Evolutionary conservation across 805 yeast species (phyloP), one percentile per base, ranked within the genome.

Genomic region (Tetrapisispora arboricola): DNA sequence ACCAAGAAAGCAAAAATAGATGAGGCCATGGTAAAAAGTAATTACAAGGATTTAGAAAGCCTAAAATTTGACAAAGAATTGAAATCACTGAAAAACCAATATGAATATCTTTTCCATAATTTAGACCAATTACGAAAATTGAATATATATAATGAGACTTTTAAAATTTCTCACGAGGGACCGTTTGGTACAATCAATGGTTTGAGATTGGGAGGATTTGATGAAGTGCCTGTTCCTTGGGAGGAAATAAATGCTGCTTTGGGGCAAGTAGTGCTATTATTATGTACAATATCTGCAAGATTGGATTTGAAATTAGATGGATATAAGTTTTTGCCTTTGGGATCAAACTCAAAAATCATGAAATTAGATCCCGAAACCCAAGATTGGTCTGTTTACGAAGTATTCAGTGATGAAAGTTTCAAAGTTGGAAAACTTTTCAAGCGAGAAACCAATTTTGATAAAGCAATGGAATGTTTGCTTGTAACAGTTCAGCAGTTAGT

Each of bases 161-260:
- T 90, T 58, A 71, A 79, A 43, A 88, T 92, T 6, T 83, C 94
- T 1, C 83, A 80, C 47, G 85, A 84, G 46, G 92, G 90, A 5
- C 75, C 75, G 26, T 85, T 84, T 62, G 96, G 94, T 0, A 80
- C 92, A 1, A 90, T 88, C 25, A 88, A 88, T 60, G 90, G 88
- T 0, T 67, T 85, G 20, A 63, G 95, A 42, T 58, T 90, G n/a
- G 97, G 97, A 0, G 67, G 77, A 12, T 58, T 76, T 36, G 75
- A 73, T 31, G 72, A 69, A 7, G 60, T 65, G 40, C 73, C 70
- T 44, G 84, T 88, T 0, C 81, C 94, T 2, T 86, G 95, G 94
- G 76, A 84, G 41, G 97, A 88, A 51, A 80, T 86, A 32, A 88
- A 87, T 55, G 92, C 94, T 2, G 96, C 94, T 0, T 63, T 88